Evolutionary conservation across 345 rosid genomes (phyloP).

Genomic region (Acer campestre): DNA sequence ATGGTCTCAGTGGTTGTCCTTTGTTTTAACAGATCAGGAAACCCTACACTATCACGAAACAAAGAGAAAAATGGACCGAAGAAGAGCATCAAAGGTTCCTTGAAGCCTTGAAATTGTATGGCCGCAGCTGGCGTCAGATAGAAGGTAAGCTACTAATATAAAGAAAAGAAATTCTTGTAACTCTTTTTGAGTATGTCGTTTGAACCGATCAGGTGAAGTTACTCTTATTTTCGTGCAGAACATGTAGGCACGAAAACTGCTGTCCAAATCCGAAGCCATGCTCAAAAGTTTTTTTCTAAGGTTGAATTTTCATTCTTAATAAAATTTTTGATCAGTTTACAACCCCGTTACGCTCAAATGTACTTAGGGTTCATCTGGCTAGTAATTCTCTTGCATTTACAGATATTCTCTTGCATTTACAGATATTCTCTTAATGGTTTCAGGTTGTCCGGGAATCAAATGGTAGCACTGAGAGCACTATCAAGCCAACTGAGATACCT

Average conservation of each 20-base stretch:
- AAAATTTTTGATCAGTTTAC: neutral
- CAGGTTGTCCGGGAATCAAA: constrained; percentile 64
- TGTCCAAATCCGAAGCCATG: constrained; percentile 96
- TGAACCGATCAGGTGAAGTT: constrained; percentile 7
- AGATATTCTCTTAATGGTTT: constrained; percentile 20
- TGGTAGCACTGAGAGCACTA: constrained; percentile 27
- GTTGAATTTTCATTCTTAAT: constrained; percentile 34
- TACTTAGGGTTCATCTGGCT: neutral
- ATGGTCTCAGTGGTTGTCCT: neutral
- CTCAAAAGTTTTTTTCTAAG: constrained; percentile 95
- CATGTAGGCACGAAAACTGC: constrained; percentile 87
- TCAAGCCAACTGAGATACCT: constrained; percentile 66
- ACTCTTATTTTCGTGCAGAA: constrained; percentile 51
- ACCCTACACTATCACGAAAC: constrained; percentile 81
- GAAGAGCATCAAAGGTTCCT: constrained; percentile 86
- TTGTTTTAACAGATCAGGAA: constrained; percentile 56
- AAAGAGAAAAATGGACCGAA: constrained; percentile 89
- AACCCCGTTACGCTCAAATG: neutral
- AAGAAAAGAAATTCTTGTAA: neutral
- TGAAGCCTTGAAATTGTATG: constrained; percentile 81
- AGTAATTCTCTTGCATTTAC: constrained; percentile 1
- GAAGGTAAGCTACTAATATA: constrained; percentile 51
- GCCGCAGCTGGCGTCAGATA: constrained; percentile 87
- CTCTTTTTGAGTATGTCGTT: constrained; percentile 3
- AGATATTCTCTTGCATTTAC: constrained; percentile 15